A percentile compares a stretch with the other conserved stretches of the same genome.
Conservation (phyloP, 2,329 filamentous ascomycete genomes). For the Elsinoe arachidis region DNA sequence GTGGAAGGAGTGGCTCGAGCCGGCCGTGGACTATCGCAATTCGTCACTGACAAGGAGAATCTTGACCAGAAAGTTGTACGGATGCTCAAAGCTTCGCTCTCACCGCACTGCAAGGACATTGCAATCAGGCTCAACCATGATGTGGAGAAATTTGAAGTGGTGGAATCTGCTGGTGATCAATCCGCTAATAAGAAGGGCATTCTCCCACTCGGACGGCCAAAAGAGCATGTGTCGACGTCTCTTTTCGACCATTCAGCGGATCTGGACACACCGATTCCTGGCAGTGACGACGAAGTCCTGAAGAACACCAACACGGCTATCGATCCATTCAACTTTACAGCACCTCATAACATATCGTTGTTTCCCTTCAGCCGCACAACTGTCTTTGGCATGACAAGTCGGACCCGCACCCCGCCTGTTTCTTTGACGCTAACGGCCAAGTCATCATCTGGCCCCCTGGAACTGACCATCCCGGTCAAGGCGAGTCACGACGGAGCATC, state of each 20-base stretch:
- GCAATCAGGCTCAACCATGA: conserved; percentile 54
- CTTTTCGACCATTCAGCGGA: conserved; percentile 48
- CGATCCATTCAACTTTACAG: conserved; percentile 57
- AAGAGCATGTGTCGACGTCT: conserved; percentile 40
- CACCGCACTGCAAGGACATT: conserved; percentile 57
- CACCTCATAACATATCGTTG: conserved; percentile 53
- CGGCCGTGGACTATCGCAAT: conserved; percentile 53
- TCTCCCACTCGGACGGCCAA: neutral
- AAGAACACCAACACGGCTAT: conserved; percentile 44
- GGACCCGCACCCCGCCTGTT: conserved; percentile 36
- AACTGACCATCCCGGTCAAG: conserved; percentile 56
- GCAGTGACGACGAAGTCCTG: conserved; percentile 34
- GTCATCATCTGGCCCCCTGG: conserved; percentile 49
- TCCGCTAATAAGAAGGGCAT: neutral
- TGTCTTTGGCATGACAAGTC: conserved; percentile 56
- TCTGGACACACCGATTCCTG: conserved; percentile 31
- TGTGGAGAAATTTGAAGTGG: conserved; percentile 52
- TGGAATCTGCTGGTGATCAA: conserved; percentile 39
- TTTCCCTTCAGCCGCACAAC: conserved; percentile 59
- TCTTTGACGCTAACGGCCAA: conserved; percentile 52
- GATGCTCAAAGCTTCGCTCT: conserved; percentile 64
- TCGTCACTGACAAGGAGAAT: conserved; percentile 54
- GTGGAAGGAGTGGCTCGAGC: conserved; percentile 51
- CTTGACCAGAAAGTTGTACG: conserved; percentile 61
- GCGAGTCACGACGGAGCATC: conserved; percentile 37